Percentiles rank a stretch among this genome's conserved stretches.
phyloP scores from a whole-genome alignment of 352 stramenopile species.

The Phytophthora multivora region DNA sequence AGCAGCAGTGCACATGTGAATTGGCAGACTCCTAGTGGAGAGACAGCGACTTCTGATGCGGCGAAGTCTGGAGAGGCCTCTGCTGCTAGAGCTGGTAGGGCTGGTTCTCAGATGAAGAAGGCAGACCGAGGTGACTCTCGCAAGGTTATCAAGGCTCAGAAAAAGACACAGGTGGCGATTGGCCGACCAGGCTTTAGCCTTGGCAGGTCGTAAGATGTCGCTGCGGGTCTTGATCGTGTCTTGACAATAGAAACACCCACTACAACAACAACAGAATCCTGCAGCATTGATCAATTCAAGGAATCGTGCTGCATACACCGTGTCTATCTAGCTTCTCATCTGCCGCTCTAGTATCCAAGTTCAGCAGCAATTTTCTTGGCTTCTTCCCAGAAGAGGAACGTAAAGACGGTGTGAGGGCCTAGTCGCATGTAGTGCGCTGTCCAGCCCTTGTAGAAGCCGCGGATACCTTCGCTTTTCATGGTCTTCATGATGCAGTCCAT shows the following conservation, averaged over 20 bases:
- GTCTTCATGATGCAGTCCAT: slow-evolving; percentile 85
- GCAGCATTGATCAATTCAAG: slow-evolving; percentile 12
- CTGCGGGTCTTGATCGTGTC: background rate
- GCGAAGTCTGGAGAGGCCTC: slow-evolving; percentile 7
- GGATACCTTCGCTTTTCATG: slow-evolving; percentile 74
- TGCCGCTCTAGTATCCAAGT: slow-evolving; percentile 62
- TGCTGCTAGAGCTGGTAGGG: slow-evolving; percentile 1
- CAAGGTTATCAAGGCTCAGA: slow-evolving; percentile 62
- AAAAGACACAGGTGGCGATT: slow-evolving; percentile 82
- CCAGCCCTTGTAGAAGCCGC: slow-evolving; percentile 89
- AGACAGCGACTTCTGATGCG: slow-evolving; percentile 1
- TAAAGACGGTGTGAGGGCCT: slow-evolving; percentile 86
- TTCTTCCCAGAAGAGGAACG: slow-evolving; percentile 89
- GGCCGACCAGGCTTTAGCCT: slow-evolving; percentile 82
- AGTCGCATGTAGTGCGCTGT: slow-evolving; percentile 87
- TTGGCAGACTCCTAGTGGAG: slow-evolving; percentile 39
- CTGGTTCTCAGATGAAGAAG: slow-evolving; percentile 38
- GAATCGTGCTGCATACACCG: slow-evolving; percentile 6
- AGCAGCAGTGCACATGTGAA: slow-evolving; percentile 85
- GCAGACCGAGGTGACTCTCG: slow-evolving; percentile 31
- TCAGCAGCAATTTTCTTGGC: slow-evolving; percentile 72
- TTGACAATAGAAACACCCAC: background rate
- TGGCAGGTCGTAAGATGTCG: slow-evolving; percentile 52
- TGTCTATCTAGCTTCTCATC: slow-evolving; percentile 25
- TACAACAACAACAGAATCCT: background rate